phyloP scores from a whole-genome alignment of 192 early-diverging fungal genomes.

The Mortierella alpina region DNA sequence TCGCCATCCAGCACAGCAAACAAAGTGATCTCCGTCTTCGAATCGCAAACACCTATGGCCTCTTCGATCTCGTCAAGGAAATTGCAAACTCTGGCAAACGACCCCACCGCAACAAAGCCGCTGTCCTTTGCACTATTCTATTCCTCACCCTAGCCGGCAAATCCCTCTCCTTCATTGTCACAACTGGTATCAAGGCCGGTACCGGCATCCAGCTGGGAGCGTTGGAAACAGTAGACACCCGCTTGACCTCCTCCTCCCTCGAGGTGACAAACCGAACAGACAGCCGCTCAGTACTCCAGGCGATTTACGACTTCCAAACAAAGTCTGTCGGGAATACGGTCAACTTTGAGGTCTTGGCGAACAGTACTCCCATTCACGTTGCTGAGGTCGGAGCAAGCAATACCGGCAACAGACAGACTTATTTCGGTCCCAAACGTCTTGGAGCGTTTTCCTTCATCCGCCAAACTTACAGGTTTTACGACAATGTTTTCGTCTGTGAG shows the following conservation, averaged over 20 bases:
- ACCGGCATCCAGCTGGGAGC: background rate
- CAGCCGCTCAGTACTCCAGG: background rate
- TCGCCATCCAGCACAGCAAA: slow-evolving; percentile 5
- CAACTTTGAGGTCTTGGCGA: too few relatives aligned
- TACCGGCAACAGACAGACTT: slow-evolving; percentile 4
- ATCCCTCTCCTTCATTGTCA: slow-evolving; percentile 12
- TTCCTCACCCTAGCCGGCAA: slow-evolving; percentile 8
- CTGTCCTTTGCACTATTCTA: background rate
- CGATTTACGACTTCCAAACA: too few relatives aligned
- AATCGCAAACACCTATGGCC: background rate
- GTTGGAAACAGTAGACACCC: background rate
- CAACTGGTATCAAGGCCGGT: slow-evolving; percentile 11
- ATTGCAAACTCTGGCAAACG: background rate
- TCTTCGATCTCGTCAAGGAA: background rate
- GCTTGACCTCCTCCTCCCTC: background rate
- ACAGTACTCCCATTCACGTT: background rate
- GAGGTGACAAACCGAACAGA: background rate
- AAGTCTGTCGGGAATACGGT: too few relatives aligned
- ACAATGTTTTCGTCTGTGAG: slow-evolving; percentile 4
- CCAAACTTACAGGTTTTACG: slow-evolving; percentile 1
- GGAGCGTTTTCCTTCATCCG: slow-evolving; percentile 11
- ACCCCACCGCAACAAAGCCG: background rate
- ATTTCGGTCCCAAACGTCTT: background rate
- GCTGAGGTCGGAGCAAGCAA: background rate
- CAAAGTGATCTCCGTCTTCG: slow-evolving; percentile 9